Evolutionary conservation across 2,329 filamentous ascomycete species (phyloP).

Genomic region (Cadophora gregata): DNA sequence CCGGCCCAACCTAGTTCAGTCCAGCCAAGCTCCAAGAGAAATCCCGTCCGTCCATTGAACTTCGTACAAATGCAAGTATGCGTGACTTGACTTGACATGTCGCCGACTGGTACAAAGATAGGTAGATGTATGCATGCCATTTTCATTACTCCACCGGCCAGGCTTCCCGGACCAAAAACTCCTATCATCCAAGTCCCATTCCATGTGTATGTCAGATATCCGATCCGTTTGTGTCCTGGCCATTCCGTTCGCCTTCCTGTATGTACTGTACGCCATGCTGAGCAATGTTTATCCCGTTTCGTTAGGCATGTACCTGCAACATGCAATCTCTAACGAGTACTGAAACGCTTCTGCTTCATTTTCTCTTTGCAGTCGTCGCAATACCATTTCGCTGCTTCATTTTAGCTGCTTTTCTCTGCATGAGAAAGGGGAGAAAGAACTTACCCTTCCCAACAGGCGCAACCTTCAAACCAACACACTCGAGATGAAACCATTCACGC

Average conservation of each 20-base stretch:
- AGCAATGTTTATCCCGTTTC: not conserved
- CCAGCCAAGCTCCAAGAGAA: not conserved
- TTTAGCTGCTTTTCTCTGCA: conserved; percentile 8
- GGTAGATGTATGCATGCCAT: not conserved
- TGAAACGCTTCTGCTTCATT: conserved; percentile 22
- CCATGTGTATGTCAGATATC: not conserved
- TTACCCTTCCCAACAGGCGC: conserved; percentile 67
- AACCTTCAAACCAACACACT: conserved; percentile 79
- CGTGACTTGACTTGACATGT: not conserved
- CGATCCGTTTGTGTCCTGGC: not conserved
- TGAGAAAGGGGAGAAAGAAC: conserved; percentile 16
- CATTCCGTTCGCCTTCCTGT: not conserved
- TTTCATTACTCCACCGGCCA: not conserved
- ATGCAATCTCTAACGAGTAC: conserved; percentile 11
- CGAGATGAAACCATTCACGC: conserved; percentile 83
- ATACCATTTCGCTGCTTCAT: conserved; percentile 27
- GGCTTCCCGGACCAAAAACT: not conserved
- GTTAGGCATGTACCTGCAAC: too few species aligned
- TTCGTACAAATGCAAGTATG: not conserved
- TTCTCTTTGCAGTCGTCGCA: conserved; percentile 30
- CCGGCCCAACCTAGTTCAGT: too few species aligned
- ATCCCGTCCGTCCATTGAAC: not conserved
- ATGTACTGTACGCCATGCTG: not conserved
- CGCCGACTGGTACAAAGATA: not conserved
- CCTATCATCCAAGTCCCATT: not conserved